Conservation (phyloP, 1,139 yeast species). For the Pneumocystis oryctolagi region DNA sequence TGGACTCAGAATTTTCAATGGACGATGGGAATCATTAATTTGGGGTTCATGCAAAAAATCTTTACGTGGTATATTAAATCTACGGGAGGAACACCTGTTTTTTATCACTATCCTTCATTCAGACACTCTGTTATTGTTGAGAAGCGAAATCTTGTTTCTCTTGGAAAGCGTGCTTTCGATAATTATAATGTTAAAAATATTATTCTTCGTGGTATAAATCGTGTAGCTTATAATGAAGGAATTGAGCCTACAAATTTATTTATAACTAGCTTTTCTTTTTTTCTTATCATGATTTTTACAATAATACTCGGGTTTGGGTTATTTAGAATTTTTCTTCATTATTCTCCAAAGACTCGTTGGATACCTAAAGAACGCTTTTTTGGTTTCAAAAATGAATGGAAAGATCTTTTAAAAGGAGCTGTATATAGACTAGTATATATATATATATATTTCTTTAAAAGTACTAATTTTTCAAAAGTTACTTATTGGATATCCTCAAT, state of each 20-base stretch:
- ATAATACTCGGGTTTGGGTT: slow-evolving; percentile 54
- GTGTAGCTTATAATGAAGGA: slow-evolving; percentile 71
- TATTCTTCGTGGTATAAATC: slow-evolving; percentile 75
- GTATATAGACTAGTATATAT: slow-evolving; percentile 52
- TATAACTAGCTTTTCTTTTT: slow-evolving; percentile 72
- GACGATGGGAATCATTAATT: slow-evolving; percentile 82
- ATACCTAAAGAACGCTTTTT: slow-evolving; percentile 38
- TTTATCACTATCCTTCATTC: slow-evolving; percentile 24
- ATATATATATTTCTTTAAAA: slow-evolving; percentile 19
- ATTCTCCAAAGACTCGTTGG: slow-evolving; percentile 44
- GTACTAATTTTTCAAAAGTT: slow-evolving; percentile 1
- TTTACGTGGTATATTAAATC: slow-evolving; percentile 91
- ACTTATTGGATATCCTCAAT: slow-evolving; percentile 40
- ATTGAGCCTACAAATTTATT: slow-evolving; percentile 78
- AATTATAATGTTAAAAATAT: slow-evolving; percentile 88
- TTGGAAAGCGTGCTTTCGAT: background rate
- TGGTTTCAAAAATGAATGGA: slow-evolving; percentile 73
- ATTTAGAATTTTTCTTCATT: slow-evolving; percentile 44
- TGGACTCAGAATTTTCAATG: slow-evolving; percentile 97
- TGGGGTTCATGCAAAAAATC: slow-evolving; percentile 68
- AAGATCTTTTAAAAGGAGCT: slow-evolving; percentile 69
- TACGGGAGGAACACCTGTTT: slow-evolving; percentile 76
- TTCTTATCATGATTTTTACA: slow-evolving; percentile 60
- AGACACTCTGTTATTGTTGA: slow-evolving; percentile 1
- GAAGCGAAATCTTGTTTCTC: slow-evolving; percentile 13